A percentile compares a stretch with the other conserved stretches of the same genome.
phyloP scores from a whole-genome alignment of 768 basidiomycete species.

The Russula vinacea region DNA sequence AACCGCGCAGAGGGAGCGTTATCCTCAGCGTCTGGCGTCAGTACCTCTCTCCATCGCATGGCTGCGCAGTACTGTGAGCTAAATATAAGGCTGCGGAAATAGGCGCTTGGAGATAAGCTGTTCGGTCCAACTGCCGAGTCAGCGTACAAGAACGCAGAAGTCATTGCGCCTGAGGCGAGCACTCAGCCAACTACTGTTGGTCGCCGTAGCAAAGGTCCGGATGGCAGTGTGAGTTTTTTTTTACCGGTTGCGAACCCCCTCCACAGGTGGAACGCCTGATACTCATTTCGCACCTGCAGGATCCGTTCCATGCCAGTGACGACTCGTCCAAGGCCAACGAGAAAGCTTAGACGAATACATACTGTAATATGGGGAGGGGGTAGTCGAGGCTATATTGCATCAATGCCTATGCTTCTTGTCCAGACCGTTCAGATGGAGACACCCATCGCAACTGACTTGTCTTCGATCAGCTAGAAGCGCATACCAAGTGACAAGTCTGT shows the following conservation, averaged over 20 bases:
- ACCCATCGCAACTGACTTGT: too few species aligned
- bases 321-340: neutral
- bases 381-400: neutral
- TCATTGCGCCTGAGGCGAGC: conserved; percentile 6
- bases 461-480: neutral
- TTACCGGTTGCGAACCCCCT: neutral
- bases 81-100: neutral
- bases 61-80: neutral
- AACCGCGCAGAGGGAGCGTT: neutral
- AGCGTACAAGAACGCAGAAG: neutral
- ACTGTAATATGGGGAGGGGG: neutral
- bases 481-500: too few species aligned
- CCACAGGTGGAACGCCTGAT: neutral
- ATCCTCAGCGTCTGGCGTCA: neutral
- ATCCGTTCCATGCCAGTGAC: neutral
- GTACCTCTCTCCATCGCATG: neutral
- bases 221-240: conserved; percentile 10
- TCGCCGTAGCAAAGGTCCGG: conserved; percentile 10
- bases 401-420: neutral
- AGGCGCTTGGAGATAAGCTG: conserved; percentile 9
- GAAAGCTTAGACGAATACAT: neutral
- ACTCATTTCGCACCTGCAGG: conserved; percentile 5
- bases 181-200: neutral
- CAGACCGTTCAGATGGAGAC: neutral
- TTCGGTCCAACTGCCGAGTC: conserved; percentile 14